Percentiles rank a stretch among this genome's conserved stretches.
These are phyloP conservation scores for Beverwykella pulmonaria DNA, from an alignment of 495 filamentous ascomycete genomes.

Conservation along the genomic window DNA sequence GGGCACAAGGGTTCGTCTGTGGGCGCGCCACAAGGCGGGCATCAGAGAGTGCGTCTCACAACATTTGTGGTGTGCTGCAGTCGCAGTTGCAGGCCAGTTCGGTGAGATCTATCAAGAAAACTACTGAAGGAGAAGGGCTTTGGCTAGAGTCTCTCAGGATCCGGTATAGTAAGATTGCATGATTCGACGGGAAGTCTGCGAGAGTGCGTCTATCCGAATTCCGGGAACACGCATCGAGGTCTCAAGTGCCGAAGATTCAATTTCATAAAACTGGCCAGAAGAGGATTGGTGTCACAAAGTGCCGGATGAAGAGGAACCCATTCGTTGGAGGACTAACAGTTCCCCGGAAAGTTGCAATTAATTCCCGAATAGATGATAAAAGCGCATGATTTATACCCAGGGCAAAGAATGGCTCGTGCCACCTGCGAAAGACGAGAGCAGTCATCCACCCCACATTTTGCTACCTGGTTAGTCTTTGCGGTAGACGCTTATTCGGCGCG, in stretches of 20 bases:
- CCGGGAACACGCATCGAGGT: conserved; percentile 6
- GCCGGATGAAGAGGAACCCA: conserved; percentile 7
- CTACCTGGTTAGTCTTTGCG: conserved; percentile 28
- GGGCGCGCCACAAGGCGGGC: neutral
- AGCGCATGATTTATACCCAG: neutral
- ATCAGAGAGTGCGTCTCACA: neutral
- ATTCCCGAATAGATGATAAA: conserved; percentile 20
- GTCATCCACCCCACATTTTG: conserved; percentile 8
- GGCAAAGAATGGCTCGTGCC: conserved; percentile 17
- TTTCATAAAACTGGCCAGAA: conserved; percentile 6
- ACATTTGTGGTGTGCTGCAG: neutral
- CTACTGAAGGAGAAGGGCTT: neutral
- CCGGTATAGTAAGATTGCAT: neutral
- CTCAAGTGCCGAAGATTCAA: conserved; percentile 21
- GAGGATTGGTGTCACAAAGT: conserved; percentile 8
- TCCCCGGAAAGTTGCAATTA: conserved; percentile 29
- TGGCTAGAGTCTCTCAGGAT: neutral
- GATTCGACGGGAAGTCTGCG: neutral
- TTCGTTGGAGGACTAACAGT: conserved; percentile 20
- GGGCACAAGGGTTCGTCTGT: conserved; percentile 1
- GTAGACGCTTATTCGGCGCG: conserved; percentile 35
- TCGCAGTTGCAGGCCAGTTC: neutral
- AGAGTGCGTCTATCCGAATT: conserved; percentile 7
- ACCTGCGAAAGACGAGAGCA: neutral
- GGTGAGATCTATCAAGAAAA: neutral